Conservation (phyloP, 179 eudicot genomes). For the Patellifolia procumbens region DNA sequence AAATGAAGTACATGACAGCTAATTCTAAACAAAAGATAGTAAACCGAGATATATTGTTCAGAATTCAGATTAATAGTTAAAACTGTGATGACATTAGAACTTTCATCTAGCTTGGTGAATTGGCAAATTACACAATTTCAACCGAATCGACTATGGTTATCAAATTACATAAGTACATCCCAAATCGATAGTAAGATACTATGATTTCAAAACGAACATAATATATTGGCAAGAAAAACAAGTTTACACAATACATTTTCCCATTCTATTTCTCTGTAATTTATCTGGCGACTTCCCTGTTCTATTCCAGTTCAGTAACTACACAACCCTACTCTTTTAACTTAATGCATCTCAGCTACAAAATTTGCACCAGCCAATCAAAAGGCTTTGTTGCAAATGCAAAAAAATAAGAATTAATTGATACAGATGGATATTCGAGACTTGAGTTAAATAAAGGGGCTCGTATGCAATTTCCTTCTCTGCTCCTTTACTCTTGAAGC, state of each 20-base stretch:
- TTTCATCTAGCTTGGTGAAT: no score
- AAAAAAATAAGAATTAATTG: background rate
- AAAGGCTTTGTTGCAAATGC: background rate
- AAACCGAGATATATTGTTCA: no score
- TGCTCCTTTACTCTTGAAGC: background rate
- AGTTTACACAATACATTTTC: background rate
- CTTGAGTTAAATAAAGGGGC: no score
- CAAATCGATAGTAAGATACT: no score
- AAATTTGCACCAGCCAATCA: background rate
- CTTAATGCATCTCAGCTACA: background rate
- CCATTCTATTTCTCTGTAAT: background rate
- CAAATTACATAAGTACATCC: no score
- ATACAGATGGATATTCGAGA: background rate
- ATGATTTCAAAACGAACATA: no score
- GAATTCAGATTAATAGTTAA: no score
- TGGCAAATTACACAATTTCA: no score
- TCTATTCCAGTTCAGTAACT: background rate
- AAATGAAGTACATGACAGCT: background rate
- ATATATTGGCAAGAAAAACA: background rate
- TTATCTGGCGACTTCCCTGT: background rate
- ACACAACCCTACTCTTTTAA: background rate
- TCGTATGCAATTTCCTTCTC: no score
- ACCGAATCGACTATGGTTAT: no score
- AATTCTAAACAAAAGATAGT: no score
- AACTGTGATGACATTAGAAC: no score